Percentiles rank a stretch among this genome's conserved stretches.
Conservation (phyloP, 805 yeast species). For the Blastobotrys parvus region DNA sequence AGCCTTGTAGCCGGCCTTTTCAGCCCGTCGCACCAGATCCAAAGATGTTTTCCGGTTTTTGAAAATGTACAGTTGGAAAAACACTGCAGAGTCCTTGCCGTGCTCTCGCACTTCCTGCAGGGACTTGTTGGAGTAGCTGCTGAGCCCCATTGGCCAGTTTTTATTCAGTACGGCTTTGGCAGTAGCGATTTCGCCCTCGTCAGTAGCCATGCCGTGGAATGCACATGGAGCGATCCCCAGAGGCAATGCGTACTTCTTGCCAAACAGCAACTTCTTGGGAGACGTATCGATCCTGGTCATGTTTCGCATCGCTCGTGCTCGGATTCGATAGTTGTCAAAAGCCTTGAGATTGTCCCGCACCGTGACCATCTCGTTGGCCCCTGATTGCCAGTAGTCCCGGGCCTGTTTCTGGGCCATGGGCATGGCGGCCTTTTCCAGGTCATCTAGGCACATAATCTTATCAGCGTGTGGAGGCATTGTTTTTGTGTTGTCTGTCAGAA, state of each 20-base stretch:
- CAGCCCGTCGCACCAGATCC: conserved; percentile 20
- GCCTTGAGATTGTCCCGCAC: conserved; percentile 22
- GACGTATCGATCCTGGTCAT: conserved; percentile 21
- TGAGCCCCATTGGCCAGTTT: conserved; percentile 25
- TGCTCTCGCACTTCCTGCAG: conserved; percentile 22
- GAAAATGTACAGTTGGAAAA: conserved; percentile 26
- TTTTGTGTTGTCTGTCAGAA: background rate
- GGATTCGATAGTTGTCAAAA: conserved; percentile 21
- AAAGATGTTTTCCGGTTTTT: conserved; percentile 22
- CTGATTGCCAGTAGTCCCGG: conserved; percentile 25
- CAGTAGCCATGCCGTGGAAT: conserved; percentile 25
- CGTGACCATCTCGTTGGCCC: conserved; percentile 24
- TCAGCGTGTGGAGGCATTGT: conserved; percentile 12
- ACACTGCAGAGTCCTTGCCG: conserved; percentile 19
- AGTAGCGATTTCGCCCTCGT: conserved; percentile 29
- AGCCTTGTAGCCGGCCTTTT: conserved; percentile 33
- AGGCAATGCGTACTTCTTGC: conserved; percentile 22
- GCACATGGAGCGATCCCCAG: conserved; percentile 32
- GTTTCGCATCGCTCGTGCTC: conserved; percentile 25
- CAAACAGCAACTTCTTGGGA: conserved; percentile 19
- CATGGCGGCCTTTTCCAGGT: conserved; percentile 13
- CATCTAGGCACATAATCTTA: conserved; percentile 4
- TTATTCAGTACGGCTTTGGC: conserved; percentile 26
- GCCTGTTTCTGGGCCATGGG: conserved; percentile 12
- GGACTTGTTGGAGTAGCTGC: conserved; percentile 21